Conservation (phyloP, 1,139 yeast genomes). For the Schwanniomyces etchellsii region DNA sequence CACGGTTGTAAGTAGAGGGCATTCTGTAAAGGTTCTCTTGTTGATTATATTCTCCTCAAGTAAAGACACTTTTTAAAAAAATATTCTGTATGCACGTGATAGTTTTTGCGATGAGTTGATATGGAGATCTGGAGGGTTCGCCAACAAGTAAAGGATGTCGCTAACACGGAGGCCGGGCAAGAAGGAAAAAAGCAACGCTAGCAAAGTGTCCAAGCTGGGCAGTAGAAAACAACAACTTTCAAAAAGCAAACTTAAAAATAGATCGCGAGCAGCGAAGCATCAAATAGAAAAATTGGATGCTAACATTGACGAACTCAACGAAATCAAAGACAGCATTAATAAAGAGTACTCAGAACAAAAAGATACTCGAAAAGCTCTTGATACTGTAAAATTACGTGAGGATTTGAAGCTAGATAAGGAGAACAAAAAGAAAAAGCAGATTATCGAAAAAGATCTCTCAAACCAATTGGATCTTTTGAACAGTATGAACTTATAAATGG, state of each 20-base stretch:
- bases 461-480: constrained; percentile 56
- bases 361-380: constrained; percentile 20
- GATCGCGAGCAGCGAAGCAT: constrained; percentile 30
- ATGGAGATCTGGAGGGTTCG: neutral
- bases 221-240: constrained; percentile 10
- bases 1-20: constrained; percentile 91
- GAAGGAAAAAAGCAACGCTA: no score
- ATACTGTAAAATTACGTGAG: constrained; percentile 26
- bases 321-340: constrained; percentile 24
- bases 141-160: no score
- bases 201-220: no score
- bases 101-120: constrained; percentile 4
- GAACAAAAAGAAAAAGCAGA: constrained; percentile 28
- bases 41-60: neutral
- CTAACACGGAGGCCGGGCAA: no score
- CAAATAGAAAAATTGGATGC: constrained; percentile 42
- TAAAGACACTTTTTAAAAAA: constrained; percentile 3
- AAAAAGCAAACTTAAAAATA: constrained; percentile 14
- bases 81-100: neutral
- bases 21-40: constrained; percentile 32
- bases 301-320: constrained; percentile 28
- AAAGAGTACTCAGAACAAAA: constrained; percentile 8
- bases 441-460: constrained; percentile 46
- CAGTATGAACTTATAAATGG: constrained; percentile 37
- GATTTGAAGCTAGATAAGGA: constrained; percentile 42